Percentiles rank a stretch among this genome's conserved stretches.
phyloP scores from a whole-genome alignment of 1,284 basidiomycete species.

The Ustilago trichophora region DNA sequence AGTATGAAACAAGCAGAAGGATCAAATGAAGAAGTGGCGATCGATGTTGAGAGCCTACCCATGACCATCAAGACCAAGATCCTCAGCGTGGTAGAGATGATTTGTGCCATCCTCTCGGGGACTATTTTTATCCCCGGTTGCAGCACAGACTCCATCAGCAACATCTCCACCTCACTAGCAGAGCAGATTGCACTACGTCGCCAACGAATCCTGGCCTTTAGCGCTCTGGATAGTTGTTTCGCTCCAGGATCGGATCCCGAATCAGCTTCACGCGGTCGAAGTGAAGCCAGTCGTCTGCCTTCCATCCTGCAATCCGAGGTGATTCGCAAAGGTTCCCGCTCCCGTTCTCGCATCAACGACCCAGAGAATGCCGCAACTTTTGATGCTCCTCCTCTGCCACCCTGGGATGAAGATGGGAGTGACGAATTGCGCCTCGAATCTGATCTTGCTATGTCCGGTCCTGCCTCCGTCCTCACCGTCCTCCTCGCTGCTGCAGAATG shows the following conservation, averaged over 20 bases:
- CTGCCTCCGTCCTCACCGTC: constrained; percentile 25
- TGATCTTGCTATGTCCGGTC: constrained; percentile 4
- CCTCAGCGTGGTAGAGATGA: constrained; percentile 54
- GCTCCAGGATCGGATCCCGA: not conserved
- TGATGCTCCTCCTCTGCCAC: constrained; percentile 19
- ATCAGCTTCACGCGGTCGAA: constrained; percentile 12
- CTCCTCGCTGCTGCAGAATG: constrained; percentile 52
- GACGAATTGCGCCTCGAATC: constrained; percentile 7
- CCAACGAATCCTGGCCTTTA: constrained; percentile 30
- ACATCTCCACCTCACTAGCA: constrained; percentile 2
- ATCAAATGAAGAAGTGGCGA: not conserved
- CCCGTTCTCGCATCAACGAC: constrained; percentile 33
- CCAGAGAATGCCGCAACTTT: constrained; percentile 7
- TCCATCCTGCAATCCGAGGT: constrained; percentile 43
- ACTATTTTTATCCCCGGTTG: constrained; percentile 50
- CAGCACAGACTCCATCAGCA: not conserved
- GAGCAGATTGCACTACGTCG: constrained; percentile 42
- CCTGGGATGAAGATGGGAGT: constrained; percentile 35
- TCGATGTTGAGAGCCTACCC: constrained; percentile 33
- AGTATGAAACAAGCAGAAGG: not conserved
- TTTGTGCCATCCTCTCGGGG: constrained; percentile 49
- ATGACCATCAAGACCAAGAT: constrained; percentile 43
- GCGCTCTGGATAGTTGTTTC: constrained; percentile 28
- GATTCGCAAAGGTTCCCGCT: constrained; percentile 44
- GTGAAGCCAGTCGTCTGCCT: no score